Percentiles rank a stretch among this genome's conserved stretches.
Evolutionary conservation across 1,284 basidiomycete species (phyloP).

Genomic region (Stygiomarasmius scandens): DNA sequence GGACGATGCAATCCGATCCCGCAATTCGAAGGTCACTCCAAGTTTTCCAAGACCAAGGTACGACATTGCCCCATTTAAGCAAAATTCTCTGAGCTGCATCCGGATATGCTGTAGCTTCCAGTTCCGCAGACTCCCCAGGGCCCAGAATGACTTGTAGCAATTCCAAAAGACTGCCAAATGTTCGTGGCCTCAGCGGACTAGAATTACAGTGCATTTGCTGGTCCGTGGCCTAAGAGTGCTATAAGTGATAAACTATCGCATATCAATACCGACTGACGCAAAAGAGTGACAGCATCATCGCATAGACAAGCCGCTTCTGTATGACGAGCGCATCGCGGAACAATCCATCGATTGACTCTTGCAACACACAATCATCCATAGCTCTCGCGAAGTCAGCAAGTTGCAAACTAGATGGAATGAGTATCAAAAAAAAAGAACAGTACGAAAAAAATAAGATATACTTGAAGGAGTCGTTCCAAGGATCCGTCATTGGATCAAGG

Average conservation of each 20-base stretch:
- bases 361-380: constrained; percentile 21
- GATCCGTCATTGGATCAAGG: constrained; percentile 25
- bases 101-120: constrained; percentile 31
- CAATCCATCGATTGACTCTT: constrained; percentile 15
- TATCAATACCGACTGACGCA: constrained; percentile 42
- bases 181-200: constrained; percentile 48
- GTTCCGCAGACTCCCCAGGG: constrained; percentile 18
- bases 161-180: constrained; percentile 43
- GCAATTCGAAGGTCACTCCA: constrained; percentile 58
- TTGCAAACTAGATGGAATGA: constrained; percentile 1
- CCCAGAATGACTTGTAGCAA: constrained; percentile 47
- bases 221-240: constrained; percentile 16
- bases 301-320: constrained; percentile 45
- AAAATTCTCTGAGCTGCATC: constrained; percentile 52
- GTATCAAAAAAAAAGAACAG: too few relatives aligned
- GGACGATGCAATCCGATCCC: constrained; percentile 49
- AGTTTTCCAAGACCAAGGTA: constrained; percentile 66
- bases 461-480: constrained; percentile 19
- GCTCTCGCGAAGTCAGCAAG: constrained; percentile 16
- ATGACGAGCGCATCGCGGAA: constrained; percentile 17
- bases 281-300: constrained; percentile 58
- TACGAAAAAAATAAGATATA: not conserved
- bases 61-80: constrained; percentile 51
- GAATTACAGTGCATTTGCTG: constrained; percentile 7
- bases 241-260: not conserved